Conservation (phyloP, 352 stramenopile genomes). For the Globisporangium paddicum region DNA sequence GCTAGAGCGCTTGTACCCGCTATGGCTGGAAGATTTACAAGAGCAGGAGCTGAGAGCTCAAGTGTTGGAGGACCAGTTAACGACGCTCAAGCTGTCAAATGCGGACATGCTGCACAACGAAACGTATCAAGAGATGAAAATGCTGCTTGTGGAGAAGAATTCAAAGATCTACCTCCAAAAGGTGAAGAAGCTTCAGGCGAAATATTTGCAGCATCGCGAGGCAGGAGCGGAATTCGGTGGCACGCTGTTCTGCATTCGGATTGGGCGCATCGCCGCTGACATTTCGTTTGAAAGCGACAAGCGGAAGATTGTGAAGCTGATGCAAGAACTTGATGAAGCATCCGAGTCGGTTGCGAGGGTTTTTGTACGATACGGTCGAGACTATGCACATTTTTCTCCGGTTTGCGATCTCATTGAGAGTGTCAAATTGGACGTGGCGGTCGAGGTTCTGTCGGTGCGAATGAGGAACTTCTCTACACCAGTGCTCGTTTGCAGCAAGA, state of each 20-base stretch:
- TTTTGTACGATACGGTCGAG: slow-evolving; percentile 16
- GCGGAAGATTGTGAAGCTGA: slow-evolving; percentile 15
- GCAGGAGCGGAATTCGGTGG: slow-evolving; percentile 3
- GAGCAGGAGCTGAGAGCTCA: slow-evolving; percentile 59
- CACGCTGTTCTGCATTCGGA: slow-evolving; percentile 24
- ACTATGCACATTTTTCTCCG: slow-evolving; percentile 22
- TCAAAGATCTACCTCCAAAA: slow-evolving; percentile 55
- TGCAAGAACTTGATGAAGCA: slow-evolving; percentile 49
- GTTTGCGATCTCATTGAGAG: slow-evolving; percentile 26
- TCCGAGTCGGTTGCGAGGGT: slow-evolving; percentile 20
- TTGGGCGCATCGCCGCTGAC: slow-evolving; percentile 30
- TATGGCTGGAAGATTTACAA: slow-evolving; percentile 70
- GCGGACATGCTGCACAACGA: slow-evolving; percentile 32
- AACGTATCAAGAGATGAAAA: slow-evolving; percentile 41
- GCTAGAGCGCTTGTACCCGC: slow-evolving; percentile 59
- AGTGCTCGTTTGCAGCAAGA: slow-evolving; percentile 29
- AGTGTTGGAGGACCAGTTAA: slow-evolving; percentile 60
- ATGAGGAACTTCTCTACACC: slow-evolving; percentile 51
- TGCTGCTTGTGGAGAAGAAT: slow-evolving; percentile 49
- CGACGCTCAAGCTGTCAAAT: slow-evolving; percentile 50
- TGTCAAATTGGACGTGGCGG: slow-evolving; percentile 22
- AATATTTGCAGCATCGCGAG: slow-evolving; percentile 7
- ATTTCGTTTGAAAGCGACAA: slow-evolving; percentile 38
- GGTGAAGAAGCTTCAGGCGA: slow-evolving; percentile 31
- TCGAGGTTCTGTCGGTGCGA: slow-evolving; percentile 28